Evolutionary conservation across 805 yeast genomes (phyloP), one percentile per base, ranked within the genome.

Genomic region (Lipomyces sp.): DNA sequence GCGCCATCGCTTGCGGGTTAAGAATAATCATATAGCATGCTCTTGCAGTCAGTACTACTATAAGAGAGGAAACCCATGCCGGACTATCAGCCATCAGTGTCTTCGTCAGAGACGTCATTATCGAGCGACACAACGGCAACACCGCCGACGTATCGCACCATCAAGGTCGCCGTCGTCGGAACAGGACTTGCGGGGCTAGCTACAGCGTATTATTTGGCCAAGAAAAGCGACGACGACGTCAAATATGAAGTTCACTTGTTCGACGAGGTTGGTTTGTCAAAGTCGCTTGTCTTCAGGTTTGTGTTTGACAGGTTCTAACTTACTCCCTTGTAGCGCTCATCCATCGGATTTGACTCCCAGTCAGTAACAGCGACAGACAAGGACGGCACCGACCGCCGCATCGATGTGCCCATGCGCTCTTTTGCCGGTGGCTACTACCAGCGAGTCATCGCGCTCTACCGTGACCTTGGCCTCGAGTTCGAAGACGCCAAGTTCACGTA

Each of bases 371-470:
- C 45, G 14, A 33, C 43, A 6, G 55, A 49, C 40, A 2, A 22
- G 6, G 38, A 37, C 42, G 58, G 58, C 18, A 36, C 40, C 23
- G 33, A 26, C 5, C 34, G 50, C 4, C 44, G 58, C 13, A 26
- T 53, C 14, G 58, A 53, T 41, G 58, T 53, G 31, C 58, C 58
- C 16, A 53, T 53, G 58, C 55, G 58, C 18, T 50, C 55, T 4
- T 53, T 53, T 31, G 57, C 58, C 1, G 58, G 51, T 11, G 58
- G 58, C 4, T 53, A 53, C 44, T 53, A 53, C 48, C 3, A 5
- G 4, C 51, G 52, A 14, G 49, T 44, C 6, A 51, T 53, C 11
- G 21, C 32, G 2, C 45, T 53, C 10, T 53, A 53, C 35, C 41
- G 39, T 4, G 45, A 51, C 2, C 46, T 53, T 7, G 58, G 58